These are phyloP conservation scores for Lachnellula hyalina DNA, from an alignment of 2,329 filamentous ascomycete species.

Conservation along the genomic window DNA sequence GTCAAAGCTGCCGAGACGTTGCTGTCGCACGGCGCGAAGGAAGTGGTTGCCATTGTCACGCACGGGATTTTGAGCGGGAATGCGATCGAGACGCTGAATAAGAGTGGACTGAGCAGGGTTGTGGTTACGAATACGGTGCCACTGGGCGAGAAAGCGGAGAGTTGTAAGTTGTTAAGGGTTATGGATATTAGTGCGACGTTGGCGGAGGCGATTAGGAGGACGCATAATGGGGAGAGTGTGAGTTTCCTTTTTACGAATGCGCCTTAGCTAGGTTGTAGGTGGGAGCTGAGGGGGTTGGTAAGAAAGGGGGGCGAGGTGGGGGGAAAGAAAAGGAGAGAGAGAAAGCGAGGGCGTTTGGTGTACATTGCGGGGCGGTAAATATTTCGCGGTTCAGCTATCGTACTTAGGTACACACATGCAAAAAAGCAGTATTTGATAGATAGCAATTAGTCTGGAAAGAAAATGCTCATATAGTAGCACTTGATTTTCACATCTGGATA, in stretches of 20 bases:
- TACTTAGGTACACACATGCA: background rate
- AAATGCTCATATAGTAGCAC: background rate
- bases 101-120: conserved; percentile 67
- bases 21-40: conserved; percentile 76
- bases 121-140: conserved; percentile 91
- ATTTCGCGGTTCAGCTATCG: background rate
- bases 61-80: conserved; percentile 87
- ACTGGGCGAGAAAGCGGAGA: conserved; percentile 71
- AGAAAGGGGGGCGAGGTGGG: background rate
- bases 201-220: conserved; percentile 64
- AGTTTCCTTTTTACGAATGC: conserved; percentile 66
- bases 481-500: no score
- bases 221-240: conserved; percentile 63
- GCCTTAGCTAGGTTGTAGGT: conserved; percentile 34
- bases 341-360: background rate
- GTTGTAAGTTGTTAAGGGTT: conserved; percentile 75
- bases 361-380: background rate
- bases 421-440: background rate
- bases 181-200: conserved; percentile 87
- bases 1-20: conserved; percentile 87
- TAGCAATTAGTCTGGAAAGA: background rate
- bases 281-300: background rate
- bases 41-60: conserved; percentile 92
- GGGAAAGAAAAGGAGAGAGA: background rate
- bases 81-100: conserved; percentile 69